Percentiles rank a stretch among this genome's conserved stretches.
Conservation (phyloP, 2,329 filamentous ascomycete genomes). For the Fusarium solani-melongenae region DNA sequence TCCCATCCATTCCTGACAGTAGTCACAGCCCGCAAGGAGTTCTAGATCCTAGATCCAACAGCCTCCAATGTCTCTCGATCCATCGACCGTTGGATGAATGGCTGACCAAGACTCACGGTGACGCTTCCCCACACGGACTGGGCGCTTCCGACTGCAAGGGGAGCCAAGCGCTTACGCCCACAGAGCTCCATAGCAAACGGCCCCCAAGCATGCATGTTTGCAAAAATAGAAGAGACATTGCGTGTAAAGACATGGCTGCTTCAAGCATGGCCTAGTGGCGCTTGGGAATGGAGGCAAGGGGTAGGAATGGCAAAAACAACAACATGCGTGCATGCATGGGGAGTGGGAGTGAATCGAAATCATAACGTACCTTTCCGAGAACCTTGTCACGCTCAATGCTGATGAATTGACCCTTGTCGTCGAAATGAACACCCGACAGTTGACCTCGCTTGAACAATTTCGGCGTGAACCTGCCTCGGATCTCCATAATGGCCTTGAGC, state of each 20-base stretch:
- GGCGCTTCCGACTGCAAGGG: constrained; percentile 41
- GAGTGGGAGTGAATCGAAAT: constrained; percentile 38
- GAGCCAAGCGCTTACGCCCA: constrained; percentile 39
- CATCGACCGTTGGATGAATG: constrained; percentile 20
- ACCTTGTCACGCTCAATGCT: constrained; percentile 89
- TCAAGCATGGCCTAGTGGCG: constrained; percentile 19
- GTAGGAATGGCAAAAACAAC: constrained; percentile 30
- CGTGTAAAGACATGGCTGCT: constrained; percentile 16
- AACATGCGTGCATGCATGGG: constrained; percentile 12
- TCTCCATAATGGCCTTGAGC: constrained; percentile 96
- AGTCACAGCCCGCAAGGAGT: constrained; percentile 23
- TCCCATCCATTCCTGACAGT: constrained; percentile 18
- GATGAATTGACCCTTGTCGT: constrained; percentile 84
- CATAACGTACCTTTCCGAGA: constrained; percentile 76
- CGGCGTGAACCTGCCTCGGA: constrained; percentile 88
- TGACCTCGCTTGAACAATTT: constrained; percentile 89
- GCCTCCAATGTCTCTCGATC: constrained; percentile 16
- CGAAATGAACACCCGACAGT: constrained; percentile 82
- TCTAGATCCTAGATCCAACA: constrained; percentile 27
- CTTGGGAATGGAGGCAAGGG: constrained; percentile 31
- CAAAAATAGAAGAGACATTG: constrained; percentile 41
- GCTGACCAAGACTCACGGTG: constrained; percentile 27
- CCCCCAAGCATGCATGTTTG: constrained; percentile 22
- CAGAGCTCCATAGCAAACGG: constrained; percentile 32
- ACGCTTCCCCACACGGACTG: constrained; percentile 35